Base-by-base conservation (phyloP, 768 basidiomycete genomes). In the Tremella yokohamensis region DNA sequence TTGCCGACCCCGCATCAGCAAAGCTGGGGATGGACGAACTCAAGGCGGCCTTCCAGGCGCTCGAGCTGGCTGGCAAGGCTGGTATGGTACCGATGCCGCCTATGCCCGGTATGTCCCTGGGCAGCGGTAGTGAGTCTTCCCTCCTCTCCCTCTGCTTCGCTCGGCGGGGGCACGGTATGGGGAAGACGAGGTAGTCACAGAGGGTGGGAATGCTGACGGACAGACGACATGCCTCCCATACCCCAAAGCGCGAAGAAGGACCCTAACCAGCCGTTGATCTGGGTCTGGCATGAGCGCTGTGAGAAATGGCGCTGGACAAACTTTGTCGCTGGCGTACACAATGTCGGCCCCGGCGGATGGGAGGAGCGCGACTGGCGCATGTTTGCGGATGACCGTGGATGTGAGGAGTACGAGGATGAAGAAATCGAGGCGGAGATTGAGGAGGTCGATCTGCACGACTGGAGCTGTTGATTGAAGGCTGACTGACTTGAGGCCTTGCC, bases 341-440 rank as follows among this genome's bases (percentile, higher is more conserved):
- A 57, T 37, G 45, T 64, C 20, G 56, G 55, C 13, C 60, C 55
- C 1, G 68, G 66, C 38, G 61, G 66, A n/a, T 69, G 66, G 70
- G 68, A 69, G 49, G 70, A 72, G 56, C 53, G 70, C 57, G 70
- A 72, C 47, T 72, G 70, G 70, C 66, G 61, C 54, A 62, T 66
- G 8, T 72, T 72, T 57, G 68, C 70, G 13, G 70, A 72, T 58
- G 68, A 57, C 49, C 52, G 64, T 37, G 66, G 64, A 4, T 63
- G 65, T 22, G 62, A 57, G 26, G 64, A 68, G 49, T 68, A 58
- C 55, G 66, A 68, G 39, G 52, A 47, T 8, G 64, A 69, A 40
- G 47, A 57, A 55, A 57, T 40, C 4, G 52, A 52, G 40, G 42
- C 38, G 6, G 68, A 72, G 53, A 26, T 38, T 6, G 49, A 54